Base-by-base conservation (phyloP, 2,329 filamentous ascomycete species). In the Tolypocladium tropicale region DNA sequence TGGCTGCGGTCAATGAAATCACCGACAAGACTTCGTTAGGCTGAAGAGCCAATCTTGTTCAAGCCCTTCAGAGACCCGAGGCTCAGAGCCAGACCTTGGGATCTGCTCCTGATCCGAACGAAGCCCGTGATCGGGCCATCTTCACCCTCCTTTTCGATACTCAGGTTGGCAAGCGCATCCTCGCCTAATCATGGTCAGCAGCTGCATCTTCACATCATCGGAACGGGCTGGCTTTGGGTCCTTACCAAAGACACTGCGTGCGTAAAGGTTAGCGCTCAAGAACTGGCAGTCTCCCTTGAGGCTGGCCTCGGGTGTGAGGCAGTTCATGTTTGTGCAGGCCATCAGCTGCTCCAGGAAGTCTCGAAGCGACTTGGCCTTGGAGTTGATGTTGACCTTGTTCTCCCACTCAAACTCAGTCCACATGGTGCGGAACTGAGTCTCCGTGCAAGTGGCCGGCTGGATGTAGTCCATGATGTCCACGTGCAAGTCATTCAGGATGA, bases 401-500 rank as follows among this genome's bases (percentile, higher is more conserved):
- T 99, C 94, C 94, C 94, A 99, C 71, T 99, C 94, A 63, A 99
- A 99, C 70, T 99, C 94, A 39, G 94, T 99, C 94, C 94, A 99
- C 94, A 99, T 99, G n/a, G 90, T 95, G 58, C 94, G 85, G 85
- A 99, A 99, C 68, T 97, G 91, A 12, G 93, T 96, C 78, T 99
- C 94, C 5, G 90, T 94, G 79, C 94, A 99, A 18, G 91, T 86
- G 7, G 93, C 93, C 1, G 94, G 94, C 70, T 97, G 93, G 67
- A 99, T 99, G 76, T 99, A 99, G 75, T 99, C 94, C 94, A 99
- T 99, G 62, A 99, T 96, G 68, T 99, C 94, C 56, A 97, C 93
- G 67, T 99, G 94, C 33, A 99, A 85, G 70, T 99, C 94, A 69
- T 97, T 97, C 55, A 99, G 81, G 63, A 99, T 99, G 55, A 99